Evolutionary conservation across 768 basidiomycete genomes (phyloP).

Genomic region (Neoboletus magnificus): DNA sequence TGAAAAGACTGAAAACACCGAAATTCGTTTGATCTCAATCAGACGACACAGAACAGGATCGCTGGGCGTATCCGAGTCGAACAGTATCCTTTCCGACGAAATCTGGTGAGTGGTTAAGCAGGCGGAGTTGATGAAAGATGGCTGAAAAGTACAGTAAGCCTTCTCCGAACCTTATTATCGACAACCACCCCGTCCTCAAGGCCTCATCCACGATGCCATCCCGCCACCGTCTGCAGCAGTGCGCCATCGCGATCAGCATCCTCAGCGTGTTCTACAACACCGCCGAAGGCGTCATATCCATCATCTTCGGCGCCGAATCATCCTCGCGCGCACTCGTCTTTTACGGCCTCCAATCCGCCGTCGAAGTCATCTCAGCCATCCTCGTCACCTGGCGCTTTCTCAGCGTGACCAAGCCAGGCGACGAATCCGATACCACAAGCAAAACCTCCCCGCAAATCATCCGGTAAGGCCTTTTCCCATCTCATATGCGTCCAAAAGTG

Average conservation of each 20-base stretch:
- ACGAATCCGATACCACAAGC: conserved; percentile 23
- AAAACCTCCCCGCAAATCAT: conserved; percentile 4
- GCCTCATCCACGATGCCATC: conserved; percentile 15
- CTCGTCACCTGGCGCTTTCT: conserved; percentile 46
- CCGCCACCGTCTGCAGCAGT: conserved; percentile 25
- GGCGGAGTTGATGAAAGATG: too few relatives aligned
- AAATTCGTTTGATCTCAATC: too few relatives aligned
- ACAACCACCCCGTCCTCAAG: neutral
- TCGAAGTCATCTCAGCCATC: conserved; percentile 43
- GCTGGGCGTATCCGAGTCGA: too few relatives aligned
- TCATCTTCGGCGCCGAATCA: conserved; percentile 43
- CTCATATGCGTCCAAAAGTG: too few relatives aligned
- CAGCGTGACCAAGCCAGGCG: conserved; percentile 31
- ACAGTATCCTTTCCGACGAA: too few relatives aligned
- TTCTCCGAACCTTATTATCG: too few relatives aligned
- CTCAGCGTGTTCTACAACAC: conserved; percentile 38
- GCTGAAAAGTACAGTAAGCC: too few relatives aligned
- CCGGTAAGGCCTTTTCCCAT: neutral
- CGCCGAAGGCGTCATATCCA: conserved; percentile 42
- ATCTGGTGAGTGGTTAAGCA: too few relatives aligned
- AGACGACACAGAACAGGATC: too few relatives aligned
- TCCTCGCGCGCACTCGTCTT: conserved; percentile 44
- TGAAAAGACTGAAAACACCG: too few relatives aligned
- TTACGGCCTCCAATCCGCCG: conserved; percentile 46
- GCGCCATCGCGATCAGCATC: conserved; percentile 42